Evolutionary conservation across 148 eudicot genomes (phyloP).

Genomic region (Rhododendron vialii): DNA sequence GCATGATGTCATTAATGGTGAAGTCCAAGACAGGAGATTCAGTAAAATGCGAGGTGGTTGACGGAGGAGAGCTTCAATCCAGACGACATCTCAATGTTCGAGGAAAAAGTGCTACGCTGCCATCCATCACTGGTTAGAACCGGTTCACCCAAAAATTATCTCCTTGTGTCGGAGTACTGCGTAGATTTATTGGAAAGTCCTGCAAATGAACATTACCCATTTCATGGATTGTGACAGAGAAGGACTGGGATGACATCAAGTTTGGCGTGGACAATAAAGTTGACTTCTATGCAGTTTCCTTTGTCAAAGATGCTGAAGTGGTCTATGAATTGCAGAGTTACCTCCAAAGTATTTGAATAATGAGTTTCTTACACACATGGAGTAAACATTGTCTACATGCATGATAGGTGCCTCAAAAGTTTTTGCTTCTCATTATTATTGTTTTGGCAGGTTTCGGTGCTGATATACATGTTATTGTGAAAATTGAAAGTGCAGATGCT

Average conservation of each 20-base stretch:
- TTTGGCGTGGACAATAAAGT: constrained; percentile 96
- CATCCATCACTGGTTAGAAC: constrained; percentile 84
- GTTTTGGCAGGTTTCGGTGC: constrained; percentile 62
- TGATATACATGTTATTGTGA: constrained; percentile 88
- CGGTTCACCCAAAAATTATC: not conserved
- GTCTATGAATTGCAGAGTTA: constrained; percentile 93
- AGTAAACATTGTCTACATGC: not conserved
- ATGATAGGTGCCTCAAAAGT: not conserved
- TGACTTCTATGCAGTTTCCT: constrained; percentile 96
- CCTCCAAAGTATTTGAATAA: constrained; percentile 49
- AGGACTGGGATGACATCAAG: constrained; percentile 99
- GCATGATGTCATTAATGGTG: constrained; percentile 98
- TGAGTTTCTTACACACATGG: not conserved
- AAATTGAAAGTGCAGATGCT: constrained; percentile 85
- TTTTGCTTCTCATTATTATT: not conserved
- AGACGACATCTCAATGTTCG: constrained; percentile 94
- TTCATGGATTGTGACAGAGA: constrained; percentile 52
- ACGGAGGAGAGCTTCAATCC: constrained; percentile 98
- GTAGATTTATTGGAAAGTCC: not conserved
- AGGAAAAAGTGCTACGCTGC: constrained; percentile 97
- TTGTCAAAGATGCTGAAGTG: constrained; percentile 93
- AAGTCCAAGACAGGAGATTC: constrained; percentile 88
- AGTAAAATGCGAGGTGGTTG: constrained; percentile 93
- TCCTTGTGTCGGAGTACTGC: not conserved
- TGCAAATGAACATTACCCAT: constrained; percentile 2